Percentiles rank a stretch among this genome's conserved stretches.
phyloP scores from a whole-genome alignment of 2,329 filamentous ascomycete species.

The Dryadomyces quercus-mongolicae region DNA sequence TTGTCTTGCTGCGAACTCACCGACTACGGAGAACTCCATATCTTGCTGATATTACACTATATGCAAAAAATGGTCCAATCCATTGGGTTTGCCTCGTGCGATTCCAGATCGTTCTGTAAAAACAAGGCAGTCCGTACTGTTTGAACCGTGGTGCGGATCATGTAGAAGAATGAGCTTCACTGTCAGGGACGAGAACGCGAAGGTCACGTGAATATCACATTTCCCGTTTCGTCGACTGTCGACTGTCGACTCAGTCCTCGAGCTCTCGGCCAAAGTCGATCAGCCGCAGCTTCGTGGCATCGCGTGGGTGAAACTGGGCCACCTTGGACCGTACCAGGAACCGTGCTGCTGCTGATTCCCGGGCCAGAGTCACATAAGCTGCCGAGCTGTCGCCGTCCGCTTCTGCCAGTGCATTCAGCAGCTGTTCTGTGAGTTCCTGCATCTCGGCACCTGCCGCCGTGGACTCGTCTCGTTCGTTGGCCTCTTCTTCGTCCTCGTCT shows the following conservation, averaged over 20 bases:
- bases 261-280: slow-evolving; percentile 54
- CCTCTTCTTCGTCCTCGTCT: not conserved
- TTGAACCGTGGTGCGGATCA: no score
- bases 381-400: slow-evolving; percentile 41
- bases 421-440: slow-evolving; percentile 44
- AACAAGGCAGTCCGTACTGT: no score
- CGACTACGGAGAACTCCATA: no score
- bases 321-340: slow-evolving; percentile 55
- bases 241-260: slow-evolving; percentile 28
- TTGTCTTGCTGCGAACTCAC: no score
- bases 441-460: slow-evolving; percentile 43
- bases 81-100: no score
- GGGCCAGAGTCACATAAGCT: slow-evolving; percentile 44
- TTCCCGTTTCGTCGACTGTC: no score
- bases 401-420: slow-evolving; percentile 46
- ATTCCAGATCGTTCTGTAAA: no score
- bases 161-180: no score
- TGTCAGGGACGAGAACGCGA: no score
- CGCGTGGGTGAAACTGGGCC: slow-evolving; percentile 52
- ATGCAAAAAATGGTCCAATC: no score
- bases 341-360: slow-evolving; percentile 50
- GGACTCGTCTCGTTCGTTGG: slow-evolving; percentile 16
- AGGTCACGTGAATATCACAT: no score
- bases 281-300: slow-evolving; percentile 45
- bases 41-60: no score